Evolutionary conservation across 306 rosid genomes (phyloP), one percentile per base, ranked within the genome.

Genomic region (Trifolium repens): DNA sequence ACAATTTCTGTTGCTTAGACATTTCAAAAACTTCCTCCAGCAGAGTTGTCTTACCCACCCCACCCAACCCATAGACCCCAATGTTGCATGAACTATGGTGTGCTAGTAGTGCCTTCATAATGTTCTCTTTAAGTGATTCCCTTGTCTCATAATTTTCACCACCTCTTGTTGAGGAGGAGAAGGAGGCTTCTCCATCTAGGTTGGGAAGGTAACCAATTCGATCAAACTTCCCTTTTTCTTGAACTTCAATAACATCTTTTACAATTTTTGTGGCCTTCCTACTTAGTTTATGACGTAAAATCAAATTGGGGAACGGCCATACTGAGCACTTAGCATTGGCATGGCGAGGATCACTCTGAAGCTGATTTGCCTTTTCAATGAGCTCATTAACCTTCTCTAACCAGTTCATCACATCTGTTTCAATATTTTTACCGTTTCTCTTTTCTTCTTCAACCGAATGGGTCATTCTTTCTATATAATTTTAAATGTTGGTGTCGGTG

Each of bases 241-340:
- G 17, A 17, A 58, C 37, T 58, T 58, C 3, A 58, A 58, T 6
- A 58, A 24, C 7, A 58, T 2, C 64, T 26, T 58, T 27, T 59
- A 16, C n/a, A 59, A 59, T 27, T 22, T 59, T 59, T 59, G 65
- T 59, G 65, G 40, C 17, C 14, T 13, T 59, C 65, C 65, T 59
- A 27, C 65, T 59, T 1, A 59, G 37, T 12, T 27, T 40, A 59
- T 59, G 65, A 10, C 40, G 65, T 9, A 5, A 59, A 59, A 59
- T 26, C 17, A 59, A 59, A 59, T 59, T 59, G 1, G 58, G 58
- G 16, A 52, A 16, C 10, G 58, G 10, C 26, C 58, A 52, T 52
- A 26, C 10, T n/a, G 17, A 30, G 39, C 61, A 55, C 30, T 32
- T 55, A 24, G 13, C 14, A 55, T 55, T 55, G 14, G 61, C 69